Conservation (phyloP, 2,329 filamentous ascomycete species). For the Aureobasidium sp. region DNA sequence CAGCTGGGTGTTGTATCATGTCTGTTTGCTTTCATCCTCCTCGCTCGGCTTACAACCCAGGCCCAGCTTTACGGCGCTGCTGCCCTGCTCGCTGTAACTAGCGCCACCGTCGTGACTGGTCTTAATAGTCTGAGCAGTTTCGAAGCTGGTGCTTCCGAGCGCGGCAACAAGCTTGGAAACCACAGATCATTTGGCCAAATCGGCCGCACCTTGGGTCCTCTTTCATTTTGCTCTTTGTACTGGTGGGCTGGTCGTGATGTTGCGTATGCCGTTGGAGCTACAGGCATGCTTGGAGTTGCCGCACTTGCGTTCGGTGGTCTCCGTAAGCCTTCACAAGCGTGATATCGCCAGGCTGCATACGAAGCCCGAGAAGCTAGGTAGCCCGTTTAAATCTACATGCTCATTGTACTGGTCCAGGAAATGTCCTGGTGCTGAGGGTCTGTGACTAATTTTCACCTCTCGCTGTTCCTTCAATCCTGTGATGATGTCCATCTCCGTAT, state of each 20-base stretch:
- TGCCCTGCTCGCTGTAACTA: conserved; percentile 77
- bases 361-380: too few relatives aligned
- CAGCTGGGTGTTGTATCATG: conserved; percentile 71
- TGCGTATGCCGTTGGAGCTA: conserved; percentile 73
- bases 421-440: not conserved
- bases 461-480: too few relatives aligned
- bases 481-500: not conserved
- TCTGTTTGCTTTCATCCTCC: conserved; percentile 68
- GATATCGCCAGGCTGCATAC: not conserved
- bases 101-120: conserved; percentile 88
- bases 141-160: conserved; percentile 69
- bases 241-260: conserved; percentile 93
- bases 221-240: conserved; percentile 90
- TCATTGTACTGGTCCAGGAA: not conserved
- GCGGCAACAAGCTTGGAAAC: conserved; percentile 78
- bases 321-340: conserved; percentile 46
- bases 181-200: conserved; percentile 76
- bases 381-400: not conserved
- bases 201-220: conserved; percentile 74
- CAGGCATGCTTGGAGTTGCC: conserved; percentile 68
- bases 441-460: too few relatives aligned
- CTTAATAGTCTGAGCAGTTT: conserved; percentile 88
- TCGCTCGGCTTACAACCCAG: conserved; percentile 61
- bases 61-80: conserved; percentile 71
- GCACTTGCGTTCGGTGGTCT: conserved; percentile 62